Conservation (phyloP, 2,329 filamentous ascomycete genomes). For the Alternaria brassicae region DNA sequence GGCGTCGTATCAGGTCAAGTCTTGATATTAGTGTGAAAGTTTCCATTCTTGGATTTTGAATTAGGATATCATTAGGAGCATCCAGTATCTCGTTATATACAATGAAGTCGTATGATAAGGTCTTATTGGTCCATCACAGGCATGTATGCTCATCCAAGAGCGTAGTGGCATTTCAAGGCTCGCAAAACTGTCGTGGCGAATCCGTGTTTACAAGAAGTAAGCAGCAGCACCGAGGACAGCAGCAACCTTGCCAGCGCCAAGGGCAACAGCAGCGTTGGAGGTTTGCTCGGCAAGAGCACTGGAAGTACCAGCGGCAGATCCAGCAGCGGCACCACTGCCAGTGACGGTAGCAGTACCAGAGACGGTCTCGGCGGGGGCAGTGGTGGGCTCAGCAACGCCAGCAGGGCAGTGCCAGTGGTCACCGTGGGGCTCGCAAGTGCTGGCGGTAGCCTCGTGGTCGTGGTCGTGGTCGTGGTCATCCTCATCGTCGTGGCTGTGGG, state of each 20-base stretch:
- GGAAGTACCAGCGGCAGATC: slow-evolving; percentile 5
- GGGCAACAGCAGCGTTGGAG: slow-evolving; percentile 5
- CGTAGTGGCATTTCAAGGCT: background rate
- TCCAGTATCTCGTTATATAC: background rate
- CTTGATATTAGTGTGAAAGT: background rate
- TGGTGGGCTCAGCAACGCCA: slow-evolving; percentile 36
- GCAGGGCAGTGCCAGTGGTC: slow-evolving; percentile 40
- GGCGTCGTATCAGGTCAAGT: background rate
- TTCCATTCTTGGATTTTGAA: background rate
- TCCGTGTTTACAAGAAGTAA: slow-evolving; percentile 9
- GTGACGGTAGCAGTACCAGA: slow-evolving; percentile 14
- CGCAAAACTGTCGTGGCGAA: background rate
- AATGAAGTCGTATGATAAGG: background rate
- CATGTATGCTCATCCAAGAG: background rate
- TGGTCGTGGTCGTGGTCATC: slow-evolving; percentile 35
- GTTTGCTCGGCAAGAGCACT: slow-evolving; percentile 15
- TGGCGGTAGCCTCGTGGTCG: slow-evolving; percentile 32
- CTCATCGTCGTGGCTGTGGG: slow-evolving; percentile 23
- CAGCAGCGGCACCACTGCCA: slow-evolving; percentile 6
- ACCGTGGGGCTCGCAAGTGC: slow-evolving; percentile 37
- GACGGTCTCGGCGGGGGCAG: slow-evolving; percentile 13
- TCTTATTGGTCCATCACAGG: background rate
- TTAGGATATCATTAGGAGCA: background rate
- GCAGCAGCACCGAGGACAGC: slow-evolving; percentile 11
- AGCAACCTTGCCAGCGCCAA: slow-evolving; percentile 1